These are phyloP conservation scores for Pleurotus cornucopiae DNA, from an alignment of 768 basidiomycete species.

Conservation along the genomic window DNA sequence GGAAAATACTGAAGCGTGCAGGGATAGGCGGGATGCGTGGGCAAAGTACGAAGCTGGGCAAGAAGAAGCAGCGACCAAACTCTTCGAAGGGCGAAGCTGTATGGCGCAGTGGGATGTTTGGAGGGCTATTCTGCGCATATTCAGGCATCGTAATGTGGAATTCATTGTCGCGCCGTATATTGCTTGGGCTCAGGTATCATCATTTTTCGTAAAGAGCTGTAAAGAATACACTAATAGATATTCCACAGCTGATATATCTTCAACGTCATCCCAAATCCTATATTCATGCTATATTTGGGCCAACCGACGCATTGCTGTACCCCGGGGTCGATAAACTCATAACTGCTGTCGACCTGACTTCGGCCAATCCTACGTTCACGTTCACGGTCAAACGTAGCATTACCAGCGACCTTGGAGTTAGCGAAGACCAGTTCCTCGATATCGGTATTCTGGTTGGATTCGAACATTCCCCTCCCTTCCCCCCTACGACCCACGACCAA, in stretches of 20 bases:
- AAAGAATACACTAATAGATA: neutral
- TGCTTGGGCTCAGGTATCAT: conserved; percentile 88
- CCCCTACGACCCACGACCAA: conserved; percentile 77
- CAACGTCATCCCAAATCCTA: conserved; percentile 91
- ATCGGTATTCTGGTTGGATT: conserved; percentile 89
- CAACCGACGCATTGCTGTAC: conserved; percentile 87
- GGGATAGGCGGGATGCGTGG: conserved; percentile 86
- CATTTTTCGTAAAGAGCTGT: conserved; percentile 2
- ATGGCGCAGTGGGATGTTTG: conserved; percentile 90
- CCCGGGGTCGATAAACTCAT: conserved; percentile 87
- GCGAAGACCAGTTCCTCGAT: conserved; percentile 92
- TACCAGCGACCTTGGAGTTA: conserved; percentile 51
- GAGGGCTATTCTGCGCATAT: conserved; percentile 87
- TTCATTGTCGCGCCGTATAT: conserved; percentile 95
- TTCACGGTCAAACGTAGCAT: conserved; percentile 79
- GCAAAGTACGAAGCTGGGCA: conserved; percentile 87
- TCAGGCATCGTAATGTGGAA: conserved; percentile 92
- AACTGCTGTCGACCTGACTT: conserved; percentile 76
- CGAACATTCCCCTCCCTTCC: conserved; percentile 75
- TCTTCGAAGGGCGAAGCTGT: conserved; percentile 74
- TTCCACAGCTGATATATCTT: conserved; percentile 82
- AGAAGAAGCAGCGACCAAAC: conserved; percentile 81
- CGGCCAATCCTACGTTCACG: conserved; percentile 67
- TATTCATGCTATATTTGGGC: conserved; percentile 90
- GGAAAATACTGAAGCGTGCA: conserved; percentile 64